Conservation (phyloP, 305 asterid genomes). For the Solanum hybrid region DNA sequence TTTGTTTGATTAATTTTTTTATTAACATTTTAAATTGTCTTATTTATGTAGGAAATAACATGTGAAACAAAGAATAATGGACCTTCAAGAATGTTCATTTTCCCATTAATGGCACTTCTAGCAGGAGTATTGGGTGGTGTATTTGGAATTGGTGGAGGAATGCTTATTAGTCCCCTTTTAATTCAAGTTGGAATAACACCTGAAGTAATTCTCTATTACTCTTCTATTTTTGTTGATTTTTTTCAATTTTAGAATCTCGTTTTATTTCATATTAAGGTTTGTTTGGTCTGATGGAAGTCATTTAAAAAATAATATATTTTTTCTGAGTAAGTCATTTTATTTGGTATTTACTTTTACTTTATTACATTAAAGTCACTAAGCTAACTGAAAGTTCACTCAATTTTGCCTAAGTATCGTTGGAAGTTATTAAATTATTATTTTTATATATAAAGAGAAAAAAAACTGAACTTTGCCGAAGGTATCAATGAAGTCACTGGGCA, state of each 20-base stretch:
- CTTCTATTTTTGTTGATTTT: not conserved
- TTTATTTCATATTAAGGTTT: not conserved
- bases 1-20: not conserved
- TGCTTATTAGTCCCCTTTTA: slow-evolving; percentile 67
- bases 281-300: not conserved
- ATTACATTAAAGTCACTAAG: not conserved
- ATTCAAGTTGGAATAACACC: slow-evolving; percentile 64
- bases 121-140: slow-evolving; percentile 70
- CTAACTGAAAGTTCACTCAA: not conserved
- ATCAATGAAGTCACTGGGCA: not conserved
- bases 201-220: slow-evolving; percentile 30
- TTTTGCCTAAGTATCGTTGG: not conserved
- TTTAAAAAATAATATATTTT: not conserved
- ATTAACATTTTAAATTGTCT: not conserved
- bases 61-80: slow-evolving; percentile 1
- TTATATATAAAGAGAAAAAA: not conserved
- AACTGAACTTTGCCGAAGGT: not conserved
- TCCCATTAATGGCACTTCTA: slow-evolving; percentile 58
- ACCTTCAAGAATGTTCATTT: slow-evolving; percentile 18
- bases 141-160: slow-evolving; percentile 83
- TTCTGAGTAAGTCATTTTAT: not conserved
- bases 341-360: not conserved
- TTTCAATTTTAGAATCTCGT: not conserved
- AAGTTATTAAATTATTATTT: not conserved
- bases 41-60: slow-evolving; percentile 24